Percentiles rank a stretch among this genome's conserved stretches.
Evolutionary conservation across 495 filamentous ascomycete genomes (phyloP).

Genomic region (Penicillium maclennaniae): DNA sequence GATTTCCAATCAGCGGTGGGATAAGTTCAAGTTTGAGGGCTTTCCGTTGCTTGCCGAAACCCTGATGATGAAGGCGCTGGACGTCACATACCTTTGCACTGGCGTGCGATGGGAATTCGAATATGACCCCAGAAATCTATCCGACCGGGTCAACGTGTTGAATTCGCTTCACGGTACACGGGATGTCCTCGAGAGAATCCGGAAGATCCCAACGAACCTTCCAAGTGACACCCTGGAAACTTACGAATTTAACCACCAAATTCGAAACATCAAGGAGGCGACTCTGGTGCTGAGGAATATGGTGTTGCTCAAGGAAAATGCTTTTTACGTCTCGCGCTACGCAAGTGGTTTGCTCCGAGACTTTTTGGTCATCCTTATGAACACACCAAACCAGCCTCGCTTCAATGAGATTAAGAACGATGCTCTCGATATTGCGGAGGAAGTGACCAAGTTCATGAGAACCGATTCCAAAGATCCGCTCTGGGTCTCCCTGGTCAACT

Average conservation of each 20-base stretch:
- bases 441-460: constrained; percentile 73
- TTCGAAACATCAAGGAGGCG: constrained; percentile 80
- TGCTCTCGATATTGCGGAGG: constrained; percentile 88
- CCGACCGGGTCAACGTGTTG: constrained; percentile 64
- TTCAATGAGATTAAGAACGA: constrained; percentile 87
- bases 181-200: constrained; percentile 67
- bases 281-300: constrained; percentile 89
- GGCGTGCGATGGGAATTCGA: constrained; percentile 75
- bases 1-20: constrained; percentile 88
- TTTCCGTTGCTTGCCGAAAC: constrained; percentile 89
- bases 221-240: constrained; percentile 69
- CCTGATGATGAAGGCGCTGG: constrained; percentile 76
- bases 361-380: constrained; percentile 74
- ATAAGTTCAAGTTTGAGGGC: constrained; percentile 90
- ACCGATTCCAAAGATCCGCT: constrained; percentile 70
- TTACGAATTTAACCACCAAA: constrained; percentile 62
- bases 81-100: constrained; percentile 71
- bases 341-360: constrained; percentile 65
- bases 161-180: constrained; percentile 61
- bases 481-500: constrained; percentile 68
- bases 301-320: constrained; percentile 86
- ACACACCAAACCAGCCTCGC: constrained; percentile 68
- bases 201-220: constrained; percentile 52
- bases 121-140: constrained; percentile 55
- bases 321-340: constrained; percentile 69